Conservation (phyloP, 495 filamentous ascomycete genomes). For the Echria macrotheca region DNA sequence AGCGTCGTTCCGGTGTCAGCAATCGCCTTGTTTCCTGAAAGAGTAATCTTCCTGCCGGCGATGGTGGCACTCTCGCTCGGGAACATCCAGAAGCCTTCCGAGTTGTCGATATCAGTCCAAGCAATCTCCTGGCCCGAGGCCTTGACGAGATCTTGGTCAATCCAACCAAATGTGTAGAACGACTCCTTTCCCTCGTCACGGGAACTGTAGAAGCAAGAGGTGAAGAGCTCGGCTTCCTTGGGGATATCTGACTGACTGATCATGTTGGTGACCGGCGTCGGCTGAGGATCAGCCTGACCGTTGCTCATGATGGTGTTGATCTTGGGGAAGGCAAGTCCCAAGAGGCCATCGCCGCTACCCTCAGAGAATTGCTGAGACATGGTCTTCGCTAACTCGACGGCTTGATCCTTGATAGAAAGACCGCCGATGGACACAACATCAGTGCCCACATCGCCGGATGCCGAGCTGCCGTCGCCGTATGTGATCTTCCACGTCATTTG, state of each 20-base stretch:
- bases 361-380: conserved; percentile 57
- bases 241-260: conserved; percentile 62
- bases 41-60: conserved; percentile 52
- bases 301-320: conserved; percentile 61
- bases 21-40: conserved; percentile 67
- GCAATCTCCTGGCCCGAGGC: conserved; percentile 50
- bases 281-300: conserved; percentile 46
- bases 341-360: conserved; percentile 62
- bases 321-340: conserved; percentile 64
- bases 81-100: conserved; percentile 70
- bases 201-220: conserved; percentile 62
- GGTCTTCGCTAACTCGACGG: conserved; percentile 62
- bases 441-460: conserved; percentile 66
- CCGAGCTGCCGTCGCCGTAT: conserved; percentile 67
- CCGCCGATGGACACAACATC: conserved; percentile 64
- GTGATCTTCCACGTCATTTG: conserved; percentile 59
- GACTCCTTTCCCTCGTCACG: conserved; percentile 54
- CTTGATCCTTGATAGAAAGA: conserved; percentile 61
- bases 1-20: conserved; percentile 76
- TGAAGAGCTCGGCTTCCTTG: conserved; percentile 61
- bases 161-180: conserved; percentile 78
- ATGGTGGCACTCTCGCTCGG: conserved; percentile 54
- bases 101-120: conserved; percentile 64
- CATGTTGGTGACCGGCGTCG: conserved; percentile 75
- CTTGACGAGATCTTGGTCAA: conserved; percentile 60